Evolutionary conservation across 176 grass and related monocot genomes (phyloP).

Genomic region (Themeda triandra): DNA sequence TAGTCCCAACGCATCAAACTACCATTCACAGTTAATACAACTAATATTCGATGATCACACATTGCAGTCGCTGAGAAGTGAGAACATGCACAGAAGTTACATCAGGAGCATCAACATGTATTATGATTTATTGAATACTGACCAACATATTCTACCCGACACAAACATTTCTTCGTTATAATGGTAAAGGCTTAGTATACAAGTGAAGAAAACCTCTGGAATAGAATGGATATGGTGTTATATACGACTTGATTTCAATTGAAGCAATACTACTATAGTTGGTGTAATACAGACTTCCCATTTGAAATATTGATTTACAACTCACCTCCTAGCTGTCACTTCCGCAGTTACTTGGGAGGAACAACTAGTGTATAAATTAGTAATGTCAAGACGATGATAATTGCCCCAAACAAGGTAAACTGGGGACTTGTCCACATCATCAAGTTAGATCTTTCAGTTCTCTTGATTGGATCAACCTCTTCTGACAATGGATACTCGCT

Average conservation of each 20-base stretch:
- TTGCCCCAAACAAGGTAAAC: constrained; percentile 82
- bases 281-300: constrained; percentile 15
- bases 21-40: neutral
- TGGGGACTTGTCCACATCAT: constrained; percentile 85
- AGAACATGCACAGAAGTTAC: neutral
- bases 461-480: constrained; percentile 92
- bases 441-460: constrained; percentile 81
- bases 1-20: constrained; percentile 11
- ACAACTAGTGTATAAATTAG: constrained; percentile 70
- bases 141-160: constrained; percentile 2
- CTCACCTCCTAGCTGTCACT: constrained; percentile 16
- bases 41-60: neutral
- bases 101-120: neutral
- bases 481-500: constrained; percentile 82
- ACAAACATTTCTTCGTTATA: neutral
- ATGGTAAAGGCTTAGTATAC: neutral
- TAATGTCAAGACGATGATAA: constrained; percentile 69
- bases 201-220: neutral
- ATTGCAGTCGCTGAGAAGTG: constrained; percentile 1
- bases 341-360: constrained; percentile 63
- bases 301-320: constrained; percentile 4
- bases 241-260: neutral
- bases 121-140: neutral
- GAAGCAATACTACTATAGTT: constrained; percentile 31
- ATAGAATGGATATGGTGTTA: neutral